Evolutionary conservation across 75 land plant species (phyloP).

Genomic region (Pinus tabuliformis): DNA sequence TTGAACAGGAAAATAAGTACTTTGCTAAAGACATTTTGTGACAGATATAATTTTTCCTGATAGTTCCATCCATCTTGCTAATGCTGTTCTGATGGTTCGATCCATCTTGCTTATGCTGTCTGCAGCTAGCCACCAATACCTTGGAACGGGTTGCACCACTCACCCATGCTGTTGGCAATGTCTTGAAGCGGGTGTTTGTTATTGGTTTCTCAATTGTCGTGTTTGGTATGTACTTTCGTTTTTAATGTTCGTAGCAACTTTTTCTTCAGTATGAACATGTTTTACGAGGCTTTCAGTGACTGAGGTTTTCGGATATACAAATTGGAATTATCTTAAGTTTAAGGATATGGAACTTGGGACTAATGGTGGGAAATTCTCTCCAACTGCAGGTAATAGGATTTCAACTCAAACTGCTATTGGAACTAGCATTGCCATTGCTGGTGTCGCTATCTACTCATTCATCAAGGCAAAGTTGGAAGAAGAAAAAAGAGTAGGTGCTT

Average conservation of each 20-base stretch:
- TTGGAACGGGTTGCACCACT: constrained; percentile 94
- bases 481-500: constrained; percentile 29
- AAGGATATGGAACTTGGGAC: not conserved
- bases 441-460: constrained; percentile 87
- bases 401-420: constrained; percentile 96
- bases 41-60: no score
- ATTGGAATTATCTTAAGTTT: not conserved
- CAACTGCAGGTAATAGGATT: constrained; percentile 77
- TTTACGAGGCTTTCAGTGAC: not conserved
- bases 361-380: not conserved
- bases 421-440: constrained; percentile 86
- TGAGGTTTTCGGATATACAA: not conserved
- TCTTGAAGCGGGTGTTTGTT: constrained; percentile 96
- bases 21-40: no score
- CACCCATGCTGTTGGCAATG: constrained; percentile 97
- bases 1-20: no score
- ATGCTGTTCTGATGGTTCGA: not conserved
- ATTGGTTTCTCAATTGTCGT: constrained; percentile 90
- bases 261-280: not conserved
- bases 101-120: not conserved
- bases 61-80: not conserved
- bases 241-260: not conserved
- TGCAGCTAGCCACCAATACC: constrained; percentile 93
- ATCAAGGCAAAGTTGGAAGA: constrained; percentile 92
- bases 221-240: constrained; percentile 55